These are phyloP conservation scores for Boletus insuetus DNA, from an alignment of 768 basidiomycete species.

Conservation along the genomic window DNA sequence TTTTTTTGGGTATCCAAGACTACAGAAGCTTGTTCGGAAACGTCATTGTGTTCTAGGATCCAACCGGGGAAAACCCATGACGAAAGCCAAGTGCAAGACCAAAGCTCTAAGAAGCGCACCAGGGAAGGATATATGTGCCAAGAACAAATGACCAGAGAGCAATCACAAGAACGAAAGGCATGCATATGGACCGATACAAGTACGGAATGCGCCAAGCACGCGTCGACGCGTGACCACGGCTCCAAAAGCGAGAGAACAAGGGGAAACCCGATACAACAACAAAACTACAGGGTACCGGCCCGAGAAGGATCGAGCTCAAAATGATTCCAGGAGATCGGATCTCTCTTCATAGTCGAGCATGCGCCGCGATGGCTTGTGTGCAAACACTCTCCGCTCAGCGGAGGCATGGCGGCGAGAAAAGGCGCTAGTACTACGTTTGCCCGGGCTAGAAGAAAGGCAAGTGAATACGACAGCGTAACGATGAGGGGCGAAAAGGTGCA, in stretches of 20 bases:
- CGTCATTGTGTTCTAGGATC: no score
- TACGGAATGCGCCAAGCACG: conserved; percentile 2
- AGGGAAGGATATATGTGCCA: no score
- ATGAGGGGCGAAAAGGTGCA: background rate
- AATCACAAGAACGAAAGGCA: no score
- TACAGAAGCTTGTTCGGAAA: no score
- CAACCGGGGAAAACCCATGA: no score
- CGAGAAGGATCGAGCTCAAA: conserved; percentile 2
- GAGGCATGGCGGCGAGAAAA: conserved; percentile 7
- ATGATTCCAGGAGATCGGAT: conserved; percentile 12
- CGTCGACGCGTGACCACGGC: conserved; percentile 10
- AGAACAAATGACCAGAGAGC: no score
- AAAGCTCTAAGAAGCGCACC: no score
- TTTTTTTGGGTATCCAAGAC: no score
- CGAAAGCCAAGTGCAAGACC: no score
- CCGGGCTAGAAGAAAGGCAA: background rate
- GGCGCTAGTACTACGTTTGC: background rate
- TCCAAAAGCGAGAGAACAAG: background rate
- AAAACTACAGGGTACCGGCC: background rate
- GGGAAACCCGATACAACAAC: background rate
- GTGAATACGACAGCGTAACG: background rate
- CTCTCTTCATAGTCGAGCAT: conserved; percentile 1
- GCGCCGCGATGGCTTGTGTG: conserved; percentile 6
- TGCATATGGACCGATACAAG: background rate
- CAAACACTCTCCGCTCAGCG: conserved; percentile 2